phyloP scores from a whole-genome alignment of 1,284 basidiomycete species.

The Ustilago bromivora region DNA sequence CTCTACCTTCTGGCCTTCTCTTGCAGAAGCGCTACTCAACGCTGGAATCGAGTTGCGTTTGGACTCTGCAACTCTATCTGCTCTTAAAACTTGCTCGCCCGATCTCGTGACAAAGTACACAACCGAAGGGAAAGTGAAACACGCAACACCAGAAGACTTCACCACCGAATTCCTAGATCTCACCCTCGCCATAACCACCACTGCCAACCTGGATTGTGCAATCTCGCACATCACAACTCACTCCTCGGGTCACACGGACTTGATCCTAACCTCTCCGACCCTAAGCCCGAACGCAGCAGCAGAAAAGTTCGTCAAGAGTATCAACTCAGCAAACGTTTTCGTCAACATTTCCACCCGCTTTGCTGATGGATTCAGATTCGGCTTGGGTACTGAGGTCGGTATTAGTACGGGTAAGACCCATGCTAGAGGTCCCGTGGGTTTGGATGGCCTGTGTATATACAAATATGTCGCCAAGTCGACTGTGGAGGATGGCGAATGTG shows the following conservation, averaged over 20 bases:
- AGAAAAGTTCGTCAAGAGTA: constrained; percentile 82
- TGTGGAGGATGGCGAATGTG: too few species aligned
- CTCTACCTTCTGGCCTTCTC: constrained; percentile 77
- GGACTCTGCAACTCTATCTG: constrained; percentile 72
- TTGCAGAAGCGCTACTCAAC: constrained; percentile 79
- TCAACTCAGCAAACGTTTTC: constrained; percentile 92
- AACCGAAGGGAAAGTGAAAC: constrained; percentile 31
- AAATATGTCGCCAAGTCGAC: constrained; percentile 56
- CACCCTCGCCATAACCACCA: constrained; percentile 77
- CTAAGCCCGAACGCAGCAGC: constrained; percentile 70
- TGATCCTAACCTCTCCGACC: constrained; percentile 75
- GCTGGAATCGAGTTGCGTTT: constrained; percentile 83
- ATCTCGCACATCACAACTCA: constrained; percentile 91
- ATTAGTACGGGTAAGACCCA: constrained; percentile 97
- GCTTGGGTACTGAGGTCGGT: constrained; percentile 97
- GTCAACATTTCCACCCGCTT: constrained; percentile 96
- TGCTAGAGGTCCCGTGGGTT: constrained; percentile 93
- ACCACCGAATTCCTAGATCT: constrained; percentile 80
- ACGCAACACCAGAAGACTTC: constrained; percentile 75
- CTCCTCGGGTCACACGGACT: constrained; percentile 94
- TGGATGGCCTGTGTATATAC: constrained; percentile 78
- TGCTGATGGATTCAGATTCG: constrained; percentile 96
- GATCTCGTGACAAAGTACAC: constrained; percentile 55
- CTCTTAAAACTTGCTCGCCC: constrained; percentile 2
- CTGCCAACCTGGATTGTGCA: constrained; percentile 79